These are phyloP conservation scores for Diutina mesorugosa DNA, from an alignment of 1,139 yeast species.

Conservation along the genomic window DNA sequence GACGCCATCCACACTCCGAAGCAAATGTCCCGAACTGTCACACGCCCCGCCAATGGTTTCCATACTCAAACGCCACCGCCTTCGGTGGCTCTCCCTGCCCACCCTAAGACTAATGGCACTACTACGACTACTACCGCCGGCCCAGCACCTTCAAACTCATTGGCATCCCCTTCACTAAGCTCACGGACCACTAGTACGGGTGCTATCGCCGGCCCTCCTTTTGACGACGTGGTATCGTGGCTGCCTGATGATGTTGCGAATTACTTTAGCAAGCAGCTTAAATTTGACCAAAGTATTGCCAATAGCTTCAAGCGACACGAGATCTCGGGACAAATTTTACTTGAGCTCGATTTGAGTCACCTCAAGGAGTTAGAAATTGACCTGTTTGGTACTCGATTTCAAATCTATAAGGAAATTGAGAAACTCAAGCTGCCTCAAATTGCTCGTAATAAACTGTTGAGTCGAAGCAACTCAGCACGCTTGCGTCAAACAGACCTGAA, in stretches of 20 bases:
- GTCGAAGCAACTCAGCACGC: not conserved
- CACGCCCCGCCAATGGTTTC: not conserved
- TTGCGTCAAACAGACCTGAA: not conserved
- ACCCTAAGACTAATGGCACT: not conserved
- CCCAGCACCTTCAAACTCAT: not conserved
- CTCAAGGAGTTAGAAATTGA: constrained; percentile 84
- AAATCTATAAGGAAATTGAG: constrained; percentile 81
- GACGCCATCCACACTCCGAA: not conserved
- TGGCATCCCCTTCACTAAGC: not conserved
- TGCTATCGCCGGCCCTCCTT: not conserved
- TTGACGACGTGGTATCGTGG: constrained; percentile 37
- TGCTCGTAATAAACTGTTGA: not conserved
- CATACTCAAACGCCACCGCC: not conserved
- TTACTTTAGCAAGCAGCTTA: constrained; percentile 53
- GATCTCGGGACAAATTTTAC: constrained; percentile 72
- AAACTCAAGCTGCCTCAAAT: constrained; percentile 19
- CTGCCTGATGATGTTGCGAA: constrained; percentile 73
- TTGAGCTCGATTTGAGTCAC: constrained; percentile 76
- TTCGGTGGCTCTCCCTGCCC: not conserved
- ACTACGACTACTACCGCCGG: not conserved
- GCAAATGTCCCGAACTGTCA: not conserved
- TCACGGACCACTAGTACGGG: not conserved
- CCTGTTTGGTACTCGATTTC: constrained; percentile 92
- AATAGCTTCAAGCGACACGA: constrained; percentile 78
- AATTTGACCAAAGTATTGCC: constrained; percentile 63